phyloP scores from a whole-genome alignment of 2,329 filamentous ascomycete genomes.

The Verticillium nonalfalfae region DNA sequence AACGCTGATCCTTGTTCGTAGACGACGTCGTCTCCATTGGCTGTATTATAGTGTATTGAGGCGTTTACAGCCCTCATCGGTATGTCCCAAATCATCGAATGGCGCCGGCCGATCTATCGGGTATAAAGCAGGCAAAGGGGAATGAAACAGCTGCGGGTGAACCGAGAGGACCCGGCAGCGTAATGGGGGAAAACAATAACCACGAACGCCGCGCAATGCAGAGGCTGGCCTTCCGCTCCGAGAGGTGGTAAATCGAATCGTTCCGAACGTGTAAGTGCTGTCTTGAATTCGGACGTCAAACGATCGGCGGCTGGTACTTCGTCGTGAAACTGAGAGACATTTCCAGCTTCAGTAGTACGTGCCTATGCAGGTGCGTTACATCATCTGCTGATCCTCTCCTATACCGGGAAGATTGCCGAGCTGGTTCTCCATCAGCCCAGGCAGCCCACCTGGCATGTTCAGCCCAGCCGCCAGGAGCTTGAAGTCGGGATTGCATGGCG shows the following conservation, averaged over 20 bases:
- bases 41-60: conserved; percentile 1
- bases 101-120: conserved; percentile 11
- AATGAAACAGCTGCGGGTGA: neutral
- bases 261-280: neutral
- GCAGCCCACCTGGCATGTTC: conserved; percentile 24
- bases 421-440: conserved; percentile 12
- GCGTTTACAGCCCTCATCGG: neutral
- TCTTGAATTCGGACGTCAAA: neutral
- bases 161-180: neutral
- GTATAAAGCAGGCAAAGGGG: conserved; percentile 10
- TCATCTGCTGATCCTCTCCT: conserved; percentile 34
- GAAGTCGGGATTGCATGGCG: conserved; percentile 81
- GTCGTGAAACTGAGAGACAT: neutral
- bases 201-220: conserved; percentile 2
- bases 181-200: neutral
- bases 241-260: neutral
- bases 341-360: neutral
- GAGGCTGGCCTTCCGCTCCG: neutral
- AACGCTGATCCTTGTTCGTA: neutral
- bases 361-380: conserved; percentile 1
- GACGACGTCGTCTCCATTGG: neutral
- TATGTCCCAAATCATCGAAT: conserved; percentile 1
- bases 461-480: conserved; percentile 40
- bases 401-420: conserved; percentile 31
- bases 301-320: neutral